Evolutionary conservation across 805 yeast genomes (phyloP), one percentile per base, ranked within the genome.

Genomic region (Ogataea minuta): DNA sequence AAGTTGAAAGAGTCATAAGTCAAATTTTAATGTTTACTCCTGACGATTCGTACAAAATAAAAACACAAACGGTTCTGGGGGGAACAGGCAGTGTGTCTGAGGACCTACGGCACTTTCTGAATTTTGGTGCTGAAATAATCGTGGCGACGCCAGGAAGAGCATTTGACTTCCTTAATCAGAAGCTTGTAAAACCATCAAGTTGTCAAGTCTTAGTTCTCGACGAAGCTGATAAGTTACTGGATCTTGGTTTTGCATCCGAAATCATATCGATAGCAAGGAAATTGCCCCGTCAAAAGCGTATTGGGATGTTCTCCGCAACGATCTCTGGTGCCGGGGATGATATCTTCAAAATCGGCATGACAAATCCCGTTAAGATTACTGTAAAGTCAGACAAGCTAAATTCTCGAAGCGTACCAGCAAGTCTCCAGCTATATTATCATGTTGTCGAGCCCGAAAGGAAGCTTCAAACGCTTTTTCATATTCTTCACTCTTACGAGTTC

Each of bases 221-320:
- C 60, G 98, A 93, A 63, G 98, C 98, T 6, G 99, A 93, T 55
- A 77, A 88, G 50, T 68, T 91, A 24, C 67, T 91, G 23, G 98
- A 90, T 57, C 60, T 79, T 19, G 84, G 89, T 27, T 88, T 89
- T 57, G 76, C 75, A 19, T 69, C 67, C 28, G 89, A 88, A 30
- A 77, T 86, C 29, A 77, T 80, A 29, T 67, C 72, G 21, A 86
- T 91, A 20, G 66, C 91, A 27, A 70, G 76, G 23, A 59, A 72
- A 31, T 65, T 93, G 20, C 99, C 99, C 0, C 83, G 86, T 50
- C 99, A 91, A 64, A 78, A 95, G 54, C 73, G 99, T 54, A 88
- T 95, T 0, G 99, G 98, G 1, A 67, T 91, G 13, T 91, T 91
- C 57, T 88, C 96, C 1, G 99, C 99, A 2, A 93, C 99, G 0